phyloP scores from a whole-genome alignment of 306 rosid species.

The Prunus mongolica region DNA sequence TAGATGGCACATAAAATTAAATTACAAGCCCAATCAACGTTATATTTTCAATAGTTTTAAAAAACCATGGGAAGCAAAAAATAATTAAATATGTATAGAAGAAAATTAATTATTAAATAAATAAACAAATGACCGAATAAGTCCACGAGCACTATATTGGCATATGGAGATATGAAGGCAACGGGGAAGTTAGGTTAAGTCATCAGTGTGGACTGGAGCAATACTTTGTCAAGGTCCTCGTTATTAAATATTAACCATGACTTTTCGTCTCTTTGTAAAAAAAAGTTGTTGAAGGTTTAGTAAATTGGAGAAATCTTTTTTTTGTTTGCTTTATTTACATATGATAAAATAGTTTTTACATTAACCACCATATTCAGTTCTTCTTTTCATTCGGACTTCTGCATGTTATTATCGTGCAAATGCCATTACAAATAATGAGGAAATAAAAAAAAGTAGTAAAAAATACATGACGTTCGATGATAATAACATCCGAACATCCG shows the following conservation, averaged over 20 bases:
- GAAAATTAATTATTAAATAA: background rate
- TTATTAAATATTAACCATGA: background rate
- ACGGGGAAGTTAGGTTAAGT: background rate
- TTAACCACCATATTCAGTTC: no score
- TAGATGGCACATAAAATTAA: background rate
- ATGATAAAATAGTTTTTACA: no score
- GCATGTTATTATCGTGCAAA: no score
- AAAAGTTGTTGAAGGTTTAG: background rate
- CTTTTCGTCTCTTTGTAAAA: background rate
- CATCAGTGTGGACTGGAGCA: background rate
- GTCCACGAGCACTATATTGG: background rate
- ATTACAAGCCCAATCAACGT: background rate
- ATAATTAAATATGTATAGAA: background rate
- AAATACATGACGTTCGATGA: fast-evolving
- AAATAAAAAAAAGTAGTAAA: no score
- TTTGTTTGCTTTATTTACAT: no score
- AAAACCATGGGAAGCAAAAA: background rate
- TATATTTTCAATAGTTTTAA: background rate
- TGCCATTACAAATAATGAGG: fast-evolving
- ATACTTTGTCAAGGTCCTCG: background rate
- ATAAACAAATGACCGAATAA: background rate
- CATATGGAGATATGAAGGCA: background rate
- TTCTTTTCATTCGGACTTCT: no score
- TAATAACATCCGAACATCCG: no score
- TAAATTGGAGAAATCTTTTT: no score